phyloP scores from a whole-genome alignment of 257 asterid genomes.

The Osmanthus fragrans region DNA sequence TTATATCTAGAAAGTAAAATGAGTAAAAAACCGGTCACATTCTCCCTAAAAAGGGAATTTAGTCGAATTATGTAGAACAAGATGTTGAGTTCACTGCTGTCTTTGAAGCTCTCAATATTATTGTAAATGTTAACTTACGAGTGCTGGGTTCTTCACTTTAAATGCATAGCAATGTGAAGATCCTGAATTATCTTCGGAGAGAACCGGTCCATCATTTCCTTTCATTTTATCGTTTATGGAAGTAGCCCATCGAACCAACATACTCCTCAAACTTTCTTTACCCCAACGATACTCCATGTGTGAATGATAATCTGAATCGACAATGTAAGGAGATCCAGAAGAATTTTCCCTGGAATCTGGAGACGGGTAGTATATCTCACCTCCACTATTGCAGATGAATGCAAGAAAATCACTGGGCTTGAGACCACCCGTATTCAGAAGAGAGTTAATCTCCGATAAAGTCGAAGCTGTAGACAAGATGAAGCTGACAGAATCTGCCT shows the following conservation, averaged over 20 bases:
- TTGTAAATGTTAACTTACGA: conserved; percentile 35
- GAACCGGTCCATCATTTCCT: conserved; percentile 37
- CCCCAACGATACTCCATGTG: conserved; percentile 85
- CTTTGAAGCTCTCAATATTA: neutral
- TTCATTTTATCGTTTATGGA: conserved; percentile 50
- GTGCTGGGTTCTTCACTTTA: conserved; percentile 43
- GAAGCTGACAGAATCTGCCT: conserved; percentile 46
- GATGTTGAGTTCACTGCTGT: neutral
- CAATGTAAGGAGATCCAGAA: conserved; percentile 49
- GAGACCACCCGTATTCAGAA: conserved; percentile 49
- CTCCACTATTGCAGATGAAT: conserved; percentile 70
- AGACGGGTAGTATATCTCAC: conserved; percentile 67
- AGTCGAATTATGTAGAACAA: neutral
- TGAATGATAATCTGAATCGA: conserved; percentile 60
- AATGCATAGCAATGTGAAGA: conserved; percentile 61
- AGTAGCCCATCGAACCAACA: conserved; percentile 61
- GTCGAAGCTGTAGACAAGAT: conserved; percentile 58
- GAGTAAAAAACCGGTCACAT: neutral
- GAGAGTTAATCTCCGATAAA: conserved; percentile 49
- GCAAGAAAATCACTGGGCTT: conserved; percentile 64
- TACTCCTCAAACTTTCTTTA: conserved; percentile 63
- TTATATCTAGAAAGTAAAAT: neutral
- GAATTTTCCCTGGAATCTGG: conserved; percentile 36
- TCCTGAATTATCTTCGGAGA: conserved; percentile 55
- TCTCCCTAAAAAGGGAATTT: neutral